Evolutionary conservation across 2,329 filamentous ascomycete genomes (phyloP), one percentile per base, ranked within the genome.

Genomic region (Lasiodiplodia sp.): DNA sequence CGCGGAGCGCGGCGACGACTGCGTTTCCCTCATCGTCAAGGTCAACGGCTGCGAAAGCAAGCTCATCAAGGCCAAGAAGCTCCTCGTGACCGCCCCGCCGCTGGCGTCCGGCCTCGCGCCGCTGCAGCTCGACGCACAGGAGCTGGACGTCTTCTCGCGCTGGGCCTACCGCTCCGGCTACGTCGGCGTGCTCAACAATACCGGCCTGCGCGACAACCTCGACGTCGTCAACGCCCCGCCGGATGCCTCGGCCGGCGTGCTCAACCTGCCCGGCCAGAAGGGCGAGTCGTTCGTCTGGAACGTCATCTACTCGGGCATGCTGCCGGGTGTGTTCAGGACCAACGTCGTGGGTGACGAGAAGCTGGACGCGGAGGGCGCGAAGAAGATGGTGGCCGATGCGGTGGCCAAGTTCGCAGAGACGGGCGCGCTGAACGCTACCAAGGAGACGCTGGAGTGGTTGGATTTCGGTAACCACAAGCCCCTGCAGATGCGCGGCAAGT

Each of bases 61-160:
- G 58, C 70, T 73, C 68, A 73, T 85, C 53, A 69, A 74, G 55
- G 80, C 81, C 3, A 78, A 78, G 44, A 80, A 82, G 64, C 71
- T 86, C 1, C 70, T 86, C 12, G 75, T 82, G 21, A 74, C 82
- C n/a, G 78, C 82, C 10, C 83, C 83, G 0, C 83, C 81, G 2
- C 51, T 66, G 23, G n/a, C 37, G 11, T 44, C 56, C 14, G 7
- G 73, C 8, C 74, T 89, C 0, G 85, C 89, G 56, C 62, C 73
- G 0, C 76, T 90, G 0, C 69, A 76, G 1, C 77, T 88, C 1
- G 86, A 81, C 72, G 80, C 76, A 1, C 67, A 83, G 1, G 84
- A 86, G 67, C 62, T 21, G 1, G 25, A 52, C 0, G 37, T 84
- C 4, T 84, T 85, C 66, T 21, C 67, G 2, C 75, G 82, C 67